A percentile compares a stretch with the other conserved stretches of the same genome.
Evolutionary conservation across 2,329 filamentous ascomycete genomes (phyloP).

Genomic region (Colletotrichum graminicola): DNA sequence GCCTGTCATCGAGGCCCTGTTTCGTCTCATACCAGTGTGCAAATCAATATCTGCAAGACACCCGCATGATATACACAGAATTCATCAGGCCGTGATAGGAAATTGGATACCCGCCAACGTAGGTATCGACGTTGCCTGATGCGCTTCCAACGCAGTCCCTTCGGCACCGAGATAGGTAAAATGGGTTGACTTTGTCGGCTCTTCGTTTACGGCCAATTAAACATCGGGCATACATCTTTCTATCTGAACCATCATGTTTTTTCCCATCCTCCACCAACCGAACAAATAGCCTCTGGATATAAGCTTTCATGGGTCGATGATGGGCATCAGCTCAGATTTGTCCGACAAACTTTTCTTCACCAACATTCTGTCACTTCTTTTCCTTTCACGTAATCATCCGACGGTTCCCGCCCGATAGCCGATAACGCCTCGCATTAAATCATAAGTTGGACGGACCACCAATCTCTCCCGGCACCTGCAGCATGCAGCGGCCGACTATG

Average conservation of each 20-base stretch:
- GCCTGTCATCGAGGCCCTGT: slow-evolving; percentile 10
- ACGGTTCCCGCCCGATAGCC: slow-evolving; percentile 6
- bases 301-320: slow-evolving; percentile 11
- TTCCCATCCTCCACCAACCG: not conserved
- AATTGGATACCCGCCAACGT: not conserved
- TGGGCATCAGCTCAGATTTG: slow-evolving; percentile 30
- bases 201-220: not conserved
- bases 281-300: not conserved
- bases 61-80: not conserved
- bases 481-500: slow-evolving; percentile 22
- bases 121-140: not conserved
- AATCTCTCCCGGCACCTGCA: slow-evolving; percentile 6
- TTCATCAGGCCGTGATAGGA: not conserved
- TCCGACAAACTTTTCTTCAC: slow-evolving; percentile 27
- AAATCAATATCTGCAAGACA: not conserved
- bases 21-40: slow-evolving; percentile 1
- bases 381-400: slow-evolving; percentile 11
- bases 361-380: slow-evolving; percentile 4
- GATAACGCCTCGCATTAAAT: not conserved
- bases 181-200: not conserved
- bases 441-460: not conserved
- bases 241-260: not conserved
- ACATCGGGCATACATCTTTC: not conserved
- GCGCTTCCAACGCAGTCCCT: not conserved
- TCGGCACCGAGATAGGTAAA: not conserved